Base-by-base conservation (phyloP, 192 early-diverging fungal genomes). In the Backusella psychrophila region DNA sequence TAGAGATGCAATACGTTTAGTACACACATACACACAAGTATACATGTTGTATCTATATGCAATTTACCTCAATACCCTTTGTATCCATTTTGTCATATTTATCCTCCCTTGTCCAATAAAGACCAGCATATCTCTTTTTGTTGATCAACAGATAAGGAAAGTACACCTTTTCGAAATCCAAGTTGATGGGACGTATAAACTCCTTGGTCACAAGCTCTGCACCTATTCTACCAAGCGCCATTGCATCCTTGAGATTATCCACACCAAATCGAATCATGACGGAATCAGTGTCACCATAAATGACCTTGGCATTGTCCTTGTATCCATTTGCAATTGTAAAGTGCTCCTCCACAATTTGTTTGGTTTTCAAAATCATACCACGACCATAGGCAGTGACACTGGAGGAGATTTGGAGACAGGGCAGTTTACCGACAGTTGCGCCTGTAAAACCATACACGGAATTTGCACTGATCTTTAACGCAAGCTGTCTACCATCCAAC, bases 161-260 rank as follows among this genome's bases (percentile, higher is more conserved):
- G 70, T 99, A 98, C n/a, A 98, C 96, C 79, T 99, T 99, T 80
- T 99, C 97, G 76, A 99, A 99, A 80, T 99, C 97, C n/a, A 99
- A 86, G 78, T 98, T 98, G 85, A 99, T 99, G 2, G 97, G 98
- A 15, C 86, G 89, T 26, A 95, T 81, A 77, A 99, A 99, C 75
- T 93, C 87, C 26, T 76, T 83, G 7, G 98, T 97, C 2, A 99
- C 96, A 81, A 87, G 84, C 19, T 90, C 87, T 3, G 98, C 96
- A 3, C 96, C 98, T 75, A 96, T 91, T 42, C 85, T 83, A 82
- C 95, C 95, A 0, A 97, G 80, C 41, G 87, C 81, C 98, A 99
- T 98, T 4, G 96, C 90, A 11, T 97, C 93, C 23, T 84, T 91
- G 39, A 98, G 87, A 66, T 79, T 85, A 41, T 88, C 82, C 12